phyloP scores from a whole-genome alignment of 2,329 filamentous ascomycete genomes.

The Aspergillus fischeri region DNA sequence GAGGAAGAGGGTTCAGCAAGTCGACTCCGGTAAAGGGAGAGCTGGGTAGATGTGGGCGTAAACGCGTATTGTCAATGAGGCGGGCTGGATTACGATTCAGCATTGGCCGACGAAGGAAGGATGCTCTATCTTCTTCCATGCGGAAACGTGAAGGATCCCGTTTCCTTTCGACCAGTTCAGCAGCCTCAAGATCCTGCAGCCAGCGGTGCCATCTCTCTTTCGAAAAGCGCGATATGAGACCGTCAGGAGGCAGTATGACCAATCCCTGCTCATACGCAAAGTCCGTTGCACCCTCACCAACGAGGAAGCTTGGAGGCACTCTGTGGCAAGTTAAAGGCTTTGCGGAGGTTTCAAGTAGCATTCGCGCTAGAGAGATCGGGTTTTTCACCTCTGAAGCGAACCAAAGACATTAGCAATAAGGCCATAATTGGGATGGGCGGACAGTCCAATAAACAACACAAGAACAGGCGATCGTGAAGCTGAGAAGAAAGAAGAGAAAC shows the following conservation, averaged over 20 bases:
- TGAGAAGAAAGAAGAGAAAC: constrained; percentile 27
- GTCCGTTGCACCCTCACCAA: constrained; percentile 78
- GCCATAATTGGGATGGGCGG: background rate
- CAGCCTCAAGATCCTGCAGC: constrained; percentile 64
- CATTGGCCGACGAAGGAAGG: constrained; percentile 17
- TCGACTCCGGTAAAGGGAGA: background rate
- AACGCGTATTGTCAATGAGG: background rate
- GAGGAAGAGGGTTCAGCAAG: background rate
- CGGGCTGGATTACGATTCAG: constrained; percentile 20
- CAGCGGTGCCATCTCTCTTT: constrained; percentile 75
- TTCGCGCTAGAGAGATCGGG: constrained; percentile 79
- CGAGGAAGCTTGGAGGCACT: constrained; percentile 87
- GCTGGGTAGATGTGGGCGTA: background rate
- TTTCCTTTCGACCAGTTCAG: constrained; percentile 47
- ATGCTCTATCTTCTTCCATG: constrained; percentile 17
- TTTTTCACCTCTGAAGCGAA: constrained; percentile 63
- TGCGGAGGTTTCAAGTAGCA: constrained; percentile 74
- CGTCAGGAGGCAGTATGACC: constrained; percentile 66
- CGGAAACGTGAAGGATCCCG: constrained; percentile 19
- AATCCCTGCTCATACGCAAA: constrained; percentile 81
- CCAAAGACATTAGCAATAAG: background rate
- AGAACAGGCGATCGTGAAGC: background rate
- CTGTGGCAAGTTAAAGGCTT: constrained; percentile 76
- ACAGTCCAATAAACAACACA: background rate
- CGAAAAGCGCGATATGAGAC: constrained; percentile 74